A percentile compares a stretch with the other conserved stretches of the same genome.
These are phyloP conservation scores for Penicillium sp. DNA, from an alignment of 2,329 filamentous ascomycete species.

Conservation along the genomic window DNA sequence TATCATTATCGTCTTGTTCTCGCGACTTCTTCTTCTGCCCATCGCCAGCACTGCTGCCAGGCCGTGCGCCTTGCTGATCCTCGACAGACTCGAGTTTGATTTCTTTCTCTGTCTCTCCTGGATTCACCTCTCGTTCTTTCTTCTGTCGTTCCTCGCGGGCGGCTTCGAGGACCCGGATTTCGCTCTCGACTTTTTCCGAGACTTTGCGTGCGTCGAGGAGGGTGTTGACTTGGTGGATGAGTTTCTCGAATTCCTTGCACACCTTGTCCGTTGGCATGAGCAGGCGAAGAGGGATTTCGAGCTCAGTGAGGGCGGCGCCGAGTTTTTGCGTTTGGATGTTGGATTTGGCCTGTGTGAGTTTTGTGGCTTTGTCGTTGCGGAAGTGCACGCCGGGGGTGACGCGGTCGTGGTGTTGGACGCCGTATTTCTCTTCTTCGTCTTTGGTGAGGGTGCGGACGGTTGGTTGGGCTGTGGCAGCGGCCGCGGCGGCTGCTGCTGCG, in stretches of 20 bases:
- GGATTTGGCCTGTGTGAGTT: slow-evolving; percentile 48
- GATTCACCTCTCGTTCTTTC: slow-evolving; percentile 26
- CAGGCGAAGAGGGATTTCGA: slow-evolving; percentile 44
- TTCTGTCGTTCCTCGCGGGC: slow-evolving; percentile 37
- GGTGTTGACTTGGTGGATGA: slow-evolving; percentile 45
- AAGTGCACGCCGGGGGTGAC: slow-evolving; percentile 83
- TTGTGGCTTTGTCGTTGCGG: slow-evolving; percentile 60
- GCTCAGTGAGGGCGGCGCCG: slow-evolving; percentile 43
- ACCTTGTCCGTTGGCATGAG: slow-evolving; percentile 50
- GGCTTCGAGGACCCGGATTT: slow-evolving; percentile 45
- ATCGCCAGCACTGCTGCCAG: neutral
- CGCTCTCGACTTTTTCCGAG: slow-evolving; percentile 45
- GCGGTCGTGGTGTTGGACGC: slow-evolving; percentile 80
- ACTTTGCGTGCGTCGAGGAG: slow-evolving; percentile 47
- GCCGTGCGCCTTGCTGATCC: slow-evolving; percentile 19
- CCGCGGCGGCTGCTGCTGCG: slow-evolving; percentile 35
- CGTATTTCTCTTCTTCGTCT: slow-evolving; percentile 74
- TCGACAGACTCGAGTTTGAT: slow-evolving; percentile 33
- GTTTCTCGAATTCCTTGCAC: slow-evolving; percentile 47
- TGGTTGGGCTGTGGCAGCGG: slow-evolving; percentile 36
- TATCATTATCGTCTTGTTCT: slow-evolving; percentile 17
- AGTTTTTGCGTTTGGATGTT: slow-evolving; percentile 49
- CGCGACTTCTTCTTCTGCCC: neutral
- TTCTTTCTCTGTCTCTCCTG: slow-evolving; percentile 23
- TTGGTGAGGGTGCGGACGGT: slow-evolving; percentile 68